Base-by-base conservation (phyloP, 768 basidiomycete species). In the Boletellus ananas region DNA sequence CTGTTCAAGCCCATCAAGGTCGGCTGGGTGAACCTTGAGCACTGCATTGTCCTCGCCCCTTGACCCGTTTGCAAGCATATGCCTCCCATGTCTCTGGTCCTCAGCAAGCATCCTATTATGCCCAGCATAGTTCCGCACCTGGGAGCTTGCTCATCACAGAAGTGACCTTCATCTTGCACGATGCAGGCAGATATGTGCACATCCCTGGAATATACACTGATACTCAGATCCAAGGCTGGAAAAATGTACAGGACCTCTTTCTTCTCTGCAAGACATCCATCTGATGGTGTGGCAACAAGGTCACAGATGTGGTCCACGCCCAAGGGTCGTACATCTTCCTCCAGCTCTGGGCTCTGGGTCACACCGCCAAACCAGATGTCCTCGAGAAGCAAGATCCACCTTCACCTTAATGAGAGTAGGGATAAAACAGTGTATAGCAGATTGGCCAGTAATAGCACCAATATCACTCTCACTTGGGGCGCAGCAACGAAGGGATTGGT, bases 161-260 rank as follows among this genome's bases (percentile, higher is more conserved):
- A 61, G 82, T 73, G 0, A 80, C 80, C 4, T 71, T 74, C 49
- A 76, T 85, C 45, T 71, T 75, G 0, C 60, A 65, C 1, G 56
- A 72, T 23, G 79, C 80, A 0, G 79, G 75, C 1, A 80, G 80
- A 0, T 71, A 67, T 45, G 43, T 55, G 2, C 64, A 78, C 49
- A 72, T 76, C 1, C 85, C 85, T 2, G 85, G 85, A 1, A 79
- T 86, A 41, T 85, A 76, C 72, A 79, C 60, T 25, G 62, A 74
- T 4, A 79, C 76, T 21, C 86, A 90, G 54, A 74, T 74, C 35
- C 56, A 55, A 6, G 72, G 56, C 0, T 82, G 80, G 81, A 78
- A 75, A 56, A 57, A 61, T 54, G 75, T 74, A 20, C 34, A 20
- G 38, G 23, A 12, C 2, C 17, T 23, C 7, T 34, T 16, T 23